These are phyloP conservation scores for Lepiota venenata DNA, from an alignment of 768 basidiomycete species.

Conservation along the genomic window DNA sequence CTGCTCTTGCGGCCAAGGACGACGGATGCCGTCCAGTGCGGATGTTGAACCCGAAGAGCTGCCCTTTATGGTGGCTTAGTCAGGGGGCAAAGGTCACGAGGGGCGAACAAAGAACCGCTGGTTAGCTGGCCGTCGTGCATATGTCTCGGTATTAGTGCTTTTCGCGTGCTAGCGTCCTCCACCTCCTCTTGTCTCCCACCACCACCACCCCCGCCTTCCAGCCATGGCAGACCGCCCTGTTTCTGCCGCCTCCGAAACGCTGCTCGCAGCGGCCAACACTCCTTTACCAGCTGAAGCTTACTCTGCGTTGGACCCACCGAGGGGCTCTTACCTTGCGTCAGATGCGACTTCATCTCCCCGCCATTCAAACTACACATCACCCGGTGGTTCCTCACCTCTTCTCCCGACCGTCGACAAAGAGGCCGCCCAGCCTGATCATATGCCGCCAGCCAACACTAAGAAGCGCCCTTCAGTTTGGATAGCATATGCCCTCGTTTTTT, in stretches of 20 bases:
- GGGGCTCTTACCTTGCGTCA: slow-evolving; percentile 16
- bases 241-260: slow-evolving; percentile 13
- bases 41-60: too few relatives aligned
- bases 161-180: not conserved
- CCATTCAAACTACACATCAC: slow-evolving; percentile 15
- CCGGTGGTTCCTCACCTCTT: slow-evolving; percentile 17
- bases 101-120: too few relatives aligned
- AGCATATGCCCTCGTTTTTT: slow-evolving; percentile 26
- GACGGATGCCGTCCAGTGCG: too few relatives aligned
- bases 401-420: slow-evolving; percentile 12
- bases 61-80: too few relatives aligned
- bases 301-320: slow-evolving; percentile 16
- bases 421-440: not conserved
- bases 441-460: not conserved
- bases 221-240: slow-evolving; percentile 16
- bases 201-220: not conserved
- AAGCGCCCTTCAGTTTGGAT: slow-evolving; percentile 16
- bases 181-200: slow-evolving; percentile 5
- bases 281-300: slow-evolving; percentile 18
- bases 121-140: not conserved
- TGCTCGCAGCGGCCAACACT: slow-evolving; percentile 16
- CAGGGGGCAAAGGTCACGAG: too few relatives aligned
- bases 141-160: not conserved
- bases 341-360: slow-evolving; percentile 18
- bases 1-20: too few relatives aligned